Conservation (phyloP, 129 eudicot genomes). For the Flaveria linearis region DNA sequence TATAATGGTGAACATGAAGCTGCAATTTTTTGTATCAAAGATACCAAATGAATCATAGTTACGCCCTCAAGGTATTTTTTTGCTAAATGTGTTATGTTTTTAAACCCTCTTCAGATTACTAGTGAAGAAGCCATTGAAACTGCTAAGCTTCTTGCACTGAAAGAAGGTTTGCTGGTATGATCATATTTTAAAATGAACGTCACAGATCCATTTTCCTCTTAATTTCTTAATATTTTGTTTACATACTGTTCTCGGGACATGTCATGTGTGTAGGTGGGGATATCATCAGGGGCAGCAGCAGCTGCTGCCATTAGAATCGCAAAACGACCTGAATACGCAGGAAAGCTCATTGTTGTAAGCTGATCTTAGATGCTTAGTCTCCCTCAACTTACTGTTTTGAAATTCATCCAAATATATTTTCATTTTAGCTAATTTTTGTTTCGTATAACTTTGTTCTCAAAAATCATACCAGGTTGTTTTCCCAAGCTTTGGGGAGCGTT, state of each 20-base stretch:
- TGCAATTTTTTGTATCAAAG: not conserved
- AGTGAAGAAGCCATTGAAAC: conserved; percentile 77
- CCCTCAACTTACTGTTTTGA: not conserved
- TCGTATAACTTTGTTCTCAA: not conserved
- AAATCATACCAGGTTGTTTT: conserved; percentile 43
- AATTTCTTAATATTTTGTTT: not conserved
- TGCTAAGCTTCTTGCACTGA: conserved; percentile 70
- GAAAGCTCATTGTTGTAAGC: conserved; percentile 76
- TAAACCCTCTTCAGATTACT: conserved; percentile 45
- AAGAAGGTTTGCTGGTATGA: conserved; percentile 80
- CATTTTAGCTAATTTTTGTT: not conserved
- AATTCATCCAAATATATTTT: not conserved
- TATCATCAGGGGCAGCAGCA: conserved; percentile 77
- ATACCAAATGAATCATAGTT: not conserved
- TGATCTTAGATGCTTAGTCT: not conserved
- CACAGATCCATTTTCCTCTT: not conserved
- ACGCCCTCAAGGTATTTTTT: not conserved
- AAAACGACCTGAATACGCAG: conserved; percentile 57
- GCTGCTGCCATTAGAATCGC: conserved; percentile 67
- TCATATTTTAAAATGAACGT: conserved; percentile 14
- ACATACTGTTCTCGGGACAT: not conserved
- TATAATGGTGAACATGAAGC: conserved; percentile 43
- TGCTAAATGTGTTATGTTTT: not conserved
- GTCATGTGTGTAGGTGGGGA: conserved; percentile 48
- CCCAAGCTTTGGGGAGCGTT: conserved; percentile 74